phyloP scores from a whole-genome alignment of 163 green algal genomes.

The Scenedesmus sp. region DNA sequence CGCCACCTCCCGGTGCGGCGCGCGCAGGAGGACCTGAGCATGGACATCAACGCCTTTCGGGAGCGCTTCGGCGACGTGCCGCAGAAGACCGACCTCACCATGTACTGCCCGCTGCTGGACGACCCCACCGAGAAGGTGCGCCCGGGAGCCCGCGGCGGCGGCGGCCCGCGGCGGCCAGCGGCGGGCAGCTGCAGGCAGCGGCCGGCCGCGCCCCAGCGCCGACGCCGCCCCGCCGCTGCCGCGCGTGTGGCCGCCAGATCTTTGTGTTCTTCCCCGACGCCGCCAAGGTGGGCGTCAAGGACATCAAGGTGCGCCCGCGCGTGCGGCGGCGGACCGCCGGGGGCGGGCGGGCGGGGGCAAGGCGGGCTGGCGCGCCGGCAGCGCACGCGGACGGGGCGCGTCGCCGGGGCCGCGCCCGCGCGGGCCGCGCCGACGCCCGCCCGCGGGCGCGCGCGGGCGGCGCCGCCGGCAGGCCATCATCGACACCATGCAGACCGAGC shows the following conservation, averaged over 20 bases:
- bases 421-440: too few relatives aligned
- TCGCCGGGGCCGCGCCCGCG: too few relatives aligned
- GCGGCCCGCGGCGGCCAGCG: too few relatives aligned
- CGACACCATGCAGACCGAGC: constrained; percentile 86
- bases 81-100: constrained; percentile 84
- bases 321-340: too few relatives aligned
- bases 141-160: too few relatives aligned
- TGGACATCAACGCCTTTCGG: constrained; percentile 83
- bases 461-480: constrained; percentile 21
- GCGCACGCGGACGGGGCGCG: too few relatives aligned
- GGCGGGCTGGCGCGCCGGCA: too few relatives aligned
- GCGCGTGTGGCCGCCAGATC: constrained; percentile 75
- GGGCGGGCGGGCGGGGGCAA: too few relatives aligned
- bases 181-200: not conserved
- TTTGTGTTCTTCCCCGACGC: constrained; percentile 98
- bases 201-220: too few relatives aligned
- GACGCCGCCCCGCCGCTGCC: too few relatives aligned
- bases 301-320: constrained; percentile 83
- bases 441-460: too few relatives aligned
- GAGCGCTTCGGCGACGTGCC: constrained; percentile 83
- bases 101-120: constrained; percentile 83
- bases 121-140: constrained; percentile 86
- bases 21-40: constrained; percentile 77
- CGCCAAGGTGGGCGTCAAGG: constrained; percentile 95
- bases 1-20: too few relatives aligned